Conservation (phyloP, 495 filamentous ascomycete species). For the Pyrenula massariospora region DNA sequence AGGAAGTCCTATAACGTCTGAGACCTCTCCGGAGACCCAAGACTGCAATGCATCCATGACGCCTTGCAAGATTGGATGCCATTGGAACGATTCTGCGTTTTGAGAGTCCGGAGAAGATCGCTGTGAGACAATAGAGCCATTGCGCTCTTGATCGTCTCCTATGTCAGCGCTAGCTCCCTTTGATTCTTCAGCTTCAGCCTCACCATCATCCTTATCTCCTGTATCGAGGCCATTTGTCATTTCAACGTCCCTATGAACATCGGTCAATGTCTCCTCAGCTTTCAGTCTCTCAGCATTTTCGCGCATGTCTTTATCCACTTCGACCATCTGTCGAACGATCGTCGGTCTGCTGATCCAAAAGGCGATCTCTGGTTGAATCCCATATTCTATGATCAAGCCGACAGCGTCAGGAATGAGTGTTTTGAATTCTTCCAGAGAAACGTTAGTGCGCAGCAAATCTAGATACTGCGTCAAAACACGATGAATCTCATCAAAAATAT, state of each 20-base stretch:
- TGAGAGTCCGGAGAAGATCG: slow-evolving; percentile 1
- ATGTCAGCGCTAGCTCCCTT: neutral
- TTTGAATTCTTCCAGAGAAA: slow-evolving; percentile 70
- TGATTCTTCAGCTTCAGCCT: slow-evolving; percentile 18
- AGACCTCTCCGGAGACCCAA: slow-evolving; percentile 48
- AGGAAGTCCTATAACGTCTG: slow-evolving; percentile 53
- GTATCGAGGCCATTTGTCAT: slow-evolving; percentile 11
- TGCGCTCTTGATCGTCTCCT: neutral
- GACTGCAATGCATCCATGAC: slow-evolving; percentile 57
- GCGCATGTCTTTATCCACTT: slow-evolving; percentile 23
- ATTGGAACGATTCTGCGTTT: slow-evolving; percentile 25
- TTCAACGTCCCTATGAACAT: slow-evolving; percentile 8
- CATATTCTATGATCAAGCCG: slow-evolving; percentile 64
- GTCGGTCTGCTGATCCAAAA: slow-evolving; percentile 77
- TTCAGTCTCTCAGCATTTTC: slow-evolving; percentile 8
- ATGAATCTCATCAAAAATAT: slow-evolving; percentile 83
- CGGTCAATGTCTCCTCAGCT: slow-evolving; percentile 9
- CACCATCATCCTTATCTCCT: slow-evolving; percentile 20
- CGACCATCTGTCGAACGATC: slow-evolving; percentile 42
- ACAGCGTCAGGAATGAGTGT: slow-evolving; percentile 64
- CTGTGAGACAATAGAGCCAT: neutral
- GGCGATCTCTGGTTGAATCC: slow-evolving; percentile 69
- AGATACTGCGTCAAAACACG: slow-evolving; percentile 75
- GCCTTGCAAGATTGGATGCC: slow-evolving; percentile 64
- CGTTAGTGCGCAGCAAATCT: slow-evolving; percentile 71